phyloP scores from a whole-genome alignment of 352 stramenopile genomes.

The Globisporangium lucens region DNA sequence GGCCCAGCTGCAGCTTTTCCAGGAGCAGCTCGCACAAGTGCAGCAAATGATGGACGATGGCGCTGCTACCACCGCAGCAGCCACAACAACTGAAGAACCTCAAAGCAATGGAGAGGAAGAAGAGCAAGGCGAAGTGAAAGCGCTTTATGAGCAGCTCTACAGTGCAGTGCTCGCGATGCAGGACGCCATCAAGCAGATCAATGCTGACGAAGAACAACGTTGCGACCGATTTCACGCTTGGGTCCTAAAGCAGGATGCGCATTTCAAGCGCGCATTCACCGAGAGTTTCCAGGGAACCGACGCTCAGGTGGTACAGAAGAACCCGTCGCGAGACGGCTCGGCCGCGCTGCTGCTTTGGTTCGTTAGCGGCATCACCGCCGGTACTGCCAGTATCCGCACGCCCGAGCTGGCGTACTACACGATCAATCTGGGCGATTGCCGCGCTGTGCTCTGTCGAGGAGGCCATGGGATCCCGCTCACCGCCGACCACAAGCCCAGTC shows the following conservation, averaged over 20 bases:
- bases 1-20: conserved; percentile 26
- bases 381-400: too few species aligned
- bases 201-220: conserved; percentile 27
- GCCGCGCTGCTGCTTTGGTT: conserved; percentile 58
- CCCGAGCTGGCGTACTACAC: conserved; percentile 39
- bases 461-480: conserved; percentile 39
- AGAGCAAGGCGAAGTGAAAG: conserved; percentile 14
- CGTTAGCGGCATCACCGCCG: conserved; percentile 6
- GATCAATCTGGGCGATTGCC: conserved; percentile 60
- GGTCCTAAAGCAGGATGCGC: conserved; percentile 22
- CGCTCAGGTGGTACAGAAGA: conserved; percentile 41
- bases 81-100: background rate
- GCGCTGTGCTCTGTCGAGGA: conserved; percentile 51
- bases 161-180: conserved; percentile 27
- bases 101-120: conserved; percentile 7
- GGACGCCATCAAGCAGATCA: conserved; percentile 29
- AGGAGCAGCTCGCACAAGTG: conserved; percentile 31
- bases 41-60: conserved; percentile 13
- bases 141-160: conserved; percentile 26
- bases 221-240: conserved; percentile 23
- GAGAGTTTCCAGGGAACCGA: conserved; percentile 45
- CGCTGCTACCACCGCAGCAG: background rate
- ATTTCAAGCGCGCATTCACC: conserved; percentile 31
- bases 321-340: conserved; percentile 40
- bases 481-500: conserved; percentile 56